Percentiles rank a stretch among this genome's conserved stretches.
Evolutionary conservation across 164 flowering plant species (phyloP).

Genomic region (Tetrastigma voinierianum): DNA sequence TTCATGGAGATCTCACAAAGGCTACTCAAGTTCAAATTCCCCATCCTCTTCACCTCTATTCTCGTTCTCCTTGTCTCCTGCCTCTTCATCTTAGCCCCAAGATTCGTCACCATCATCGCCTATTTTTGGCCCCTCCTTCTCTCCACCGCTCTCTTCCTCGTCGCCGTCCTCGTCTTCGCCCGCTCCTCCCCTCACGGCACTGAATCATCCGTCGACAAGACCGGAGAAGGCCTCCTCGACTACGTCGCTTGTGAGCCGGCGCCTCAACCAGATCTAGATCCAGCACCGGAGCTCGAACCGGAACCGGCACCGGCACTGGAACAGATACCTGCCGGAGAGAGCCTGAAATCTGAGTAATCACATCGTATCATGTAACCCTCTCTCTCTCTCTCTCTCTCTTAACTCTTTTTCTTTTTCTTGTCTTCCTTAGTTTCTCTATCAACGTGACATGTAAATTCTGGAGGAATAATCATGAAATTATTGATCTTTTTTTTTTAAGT

Average conservation of each 20-base stretch:
- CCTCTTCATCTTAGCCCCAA: conserved; percentile 23
- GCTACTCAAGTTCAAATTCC: conserved; percentile 53
- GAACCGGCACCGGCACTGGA: no score
- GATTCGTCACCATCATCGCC: conserved; percentile 32
- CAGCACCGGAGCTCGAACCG: no score
- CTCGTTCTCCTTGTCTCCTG: conserved; percentile 3
- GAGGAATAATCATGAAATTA: conserved; percentile 1
- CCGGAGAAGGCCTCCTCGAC: conserved; percentile 37
- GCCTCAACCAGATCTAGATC: background rate
- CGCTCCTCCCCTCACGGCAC: conserved; percentile 18
- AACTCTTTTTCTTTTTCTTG: background rate
- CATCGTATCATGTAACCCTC: background rate
- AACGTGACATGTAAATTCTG: background rate
- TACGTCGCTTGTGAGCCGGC: conserved; percentile 40
- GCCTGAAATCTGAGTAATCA: conserved; percentile 10
- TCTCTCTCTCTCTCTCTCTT: background rate
- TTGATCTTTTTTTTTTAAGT: background rate
- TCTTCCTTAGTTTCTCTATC: background rate
- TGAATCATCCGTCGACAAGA: conserved; percentile 16
- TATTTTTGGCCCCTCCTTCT: conserved; percentile 58
- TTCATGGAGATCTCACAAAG: conserved; percentile 52
- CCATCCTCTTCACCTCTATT: conserved; percentile 24
- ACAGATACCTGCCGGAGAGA: background rate
- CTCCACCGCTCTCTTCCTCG: conserved; percentile 48
- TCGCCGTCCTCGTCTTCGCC: conserved; percentile 34